Conservation (phyloP, 768 basidiomycete species). For the Serpula lacrymans region DNA sequence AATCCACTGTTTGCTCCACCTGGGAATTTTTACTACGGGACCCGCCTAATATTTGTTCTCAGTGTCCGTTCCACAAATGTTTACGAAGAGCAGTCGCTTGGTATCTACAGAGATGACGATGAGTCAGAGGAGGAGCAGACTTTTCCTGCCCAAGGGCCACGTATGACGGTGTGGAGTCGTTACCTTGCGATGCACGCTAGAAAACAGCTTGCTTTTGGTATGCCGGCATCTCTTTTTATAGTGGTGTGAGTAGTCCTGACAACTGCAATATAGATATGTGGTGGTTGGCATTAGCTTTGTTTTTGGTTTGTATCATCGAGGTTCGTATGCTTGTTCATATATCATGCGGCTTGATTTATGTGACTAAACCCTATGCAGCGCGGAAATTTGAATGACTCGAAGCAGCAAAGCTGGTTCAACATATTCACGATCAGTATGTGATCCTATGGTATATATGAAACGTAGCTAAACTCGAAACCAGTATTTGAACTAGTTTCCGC, state of each 20-base stretch:
- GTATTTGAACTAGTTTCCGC: constrained; percentile 88
- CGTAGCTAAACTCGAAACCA: constrained; percentile 19
- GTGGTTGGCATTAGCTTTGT: constrained; percentile 87
- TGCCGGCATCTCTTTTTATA: constrained; percentile 14
- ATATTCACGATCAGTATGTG: constrained; percentile 74
- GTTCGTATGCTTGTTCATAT: constrained; percentile 34
- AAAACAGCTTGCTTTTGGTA: constrained; percentile 88
- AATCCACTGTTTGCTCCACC: too few species aligned
- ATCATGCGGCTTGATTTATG: neutral
- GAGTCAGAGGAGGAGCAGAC: constrained; percentile 44
- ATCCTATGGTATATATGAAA: neutral
- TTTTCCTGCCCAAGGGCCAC: constrained; percentile 41
- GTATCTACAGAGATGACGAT: constrained; percentile 59
- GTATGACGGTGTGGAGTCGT: constrained; percentile 67
- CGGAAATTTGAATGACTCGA: constrained; percentile 50
- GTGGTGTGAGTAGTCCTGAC: constrained; percentile 1
- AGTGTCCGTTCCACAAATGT: constrained; percentile 92
- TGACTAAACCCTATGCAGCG: constrained; percentile 37
- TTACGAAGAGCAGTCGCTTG: constrained; percentile 91
- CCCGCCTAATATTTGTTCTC: neutral
- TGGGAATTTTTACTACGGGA: too few species aligned
- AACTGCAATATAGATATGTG: constrained; percentile 75
- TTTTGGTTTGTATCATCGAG: constrained; percentile 92
- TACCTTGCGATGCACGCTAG: constrained; percentile 82
- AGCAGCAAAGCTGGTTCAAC: constrained; percentile 69